These are phyloP conservation scores for Trichoderma atrobrunneum DNA, from an alignment of 2,329 filamentous ascomycete species.

Conservation along the genomic window DNA sequence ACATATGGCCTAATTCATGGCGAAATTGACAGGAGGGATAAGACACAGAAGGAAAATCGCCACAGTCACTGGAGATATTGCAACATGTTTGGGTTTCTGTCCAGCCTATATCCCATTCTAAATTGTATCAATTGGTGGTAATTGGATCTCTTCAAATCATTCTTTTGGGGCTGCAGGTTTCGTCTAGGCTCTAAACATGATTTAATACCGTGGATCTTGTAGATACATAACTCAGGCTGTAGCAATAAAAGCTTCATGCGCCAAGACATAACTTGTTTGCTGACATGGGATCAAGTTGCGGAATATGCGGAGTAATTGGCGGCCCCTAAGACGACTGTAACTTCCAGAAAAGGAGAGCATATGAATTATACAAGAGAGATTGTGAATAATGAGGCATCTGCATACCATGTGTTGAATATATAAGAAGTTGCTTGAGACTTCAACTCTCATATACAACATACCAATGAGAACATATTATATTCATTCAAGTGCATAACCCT, in stretches of 20 bases:
- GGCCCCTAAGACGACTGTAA: neutral
- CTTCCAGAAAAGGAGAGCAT: neutral
- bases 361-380: neutral
- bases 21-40: too few relatives aligned
- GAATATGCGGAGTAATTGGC: neutral
- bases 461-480: neutral
- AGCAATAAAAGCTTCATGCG: neutral
- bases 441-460: neutral
- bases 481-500: neutral
- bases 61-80: neutral
- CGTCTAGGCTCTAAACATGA: too few relatives aligned
- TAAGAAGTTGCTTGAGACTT: neutral
- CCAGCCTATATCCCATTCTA: neutral
- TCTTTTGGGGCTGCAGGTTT: neutral
- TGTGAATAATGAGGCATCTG: neutral
- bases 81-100: neutral
- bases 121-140: neutral
- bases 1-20: too few relatives aligned
- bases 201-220: neutral
- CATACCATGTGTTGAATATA: neutral
- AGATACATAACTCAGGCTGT: neutral
- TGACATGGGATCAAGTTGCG: neutral
- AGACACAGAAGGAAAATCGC: neutral
- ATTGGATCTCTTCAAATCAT: neutral
- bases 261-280: neutral